Evolutionary conservation across 2,329 filamentous ascomycete species (phyloP).

Genomic region (Epichloe scottii): DNA sequence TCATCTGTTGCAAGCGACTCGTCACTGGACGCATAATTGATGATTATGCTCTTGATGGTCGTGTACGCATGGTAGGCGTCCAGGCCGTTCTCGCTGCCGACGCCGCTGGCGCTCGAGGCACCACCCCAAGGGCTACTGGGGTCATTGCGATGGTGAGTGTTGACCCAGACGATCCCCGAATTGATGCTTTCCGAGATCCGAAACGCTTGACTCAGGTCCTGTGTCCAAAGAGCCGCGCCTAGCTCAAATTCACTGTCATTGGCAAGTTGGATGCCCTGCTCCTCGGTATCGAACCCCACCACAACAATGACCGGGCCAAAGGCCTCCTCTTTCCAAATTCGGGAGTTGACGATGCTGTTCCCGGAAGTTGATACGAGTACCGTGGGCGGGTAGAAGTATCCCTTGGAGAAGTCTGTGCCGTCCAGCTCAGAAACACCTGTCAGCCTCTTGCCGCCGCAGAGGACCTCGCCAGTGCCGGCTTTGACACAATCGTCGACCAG

Average conservation of each 20-base stretch:
- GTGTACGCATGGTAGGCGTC: constrained; percentile 51
- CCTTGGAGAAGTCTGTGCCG: constrained; percentile 36
- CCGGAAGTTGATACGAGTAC: constrained; percentile 44
- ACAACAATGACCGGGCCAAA: constrained; percentile 73
- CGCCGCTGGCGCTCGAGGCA: constrained; percentile 46
- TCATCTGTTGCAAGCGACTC: constrained; percentile 43
- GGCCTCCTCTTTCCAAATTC: constrained; percentile 68
- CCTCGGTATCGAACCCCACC: constrained; percentile 61
- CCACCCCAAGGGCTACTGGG: constrained; percentile 61
- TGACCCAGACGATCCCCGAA: constrained; percentile 48
- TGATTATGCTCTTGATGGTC: constrained; percentile 51
- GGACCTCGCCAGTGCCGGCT: constrained; percentile 23
- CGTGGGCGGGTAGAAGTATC: constrained; percentile 73
- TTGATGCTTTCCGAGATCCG: constrained; percentile 58
- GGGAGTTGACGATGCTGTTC: constrained; percentile 52
- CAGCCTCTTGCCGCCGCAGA: constrained; percentile 37
- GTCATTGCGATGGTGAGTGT: constrained; percentile 59
- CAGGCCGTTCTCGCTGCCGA: constrained; percentile 61
- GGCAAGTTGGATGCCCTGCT: constrained; percentile 55
- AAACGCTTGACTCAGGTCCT: constrained; percentile 62
- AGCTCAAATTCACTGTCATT: constrained; percentile 68
- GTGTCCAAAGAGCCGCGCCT: constrained; percentile 66
- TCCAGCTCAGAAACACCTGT: constrained; percentile 35
- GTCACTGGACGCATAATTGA: constrained; percentile 51
- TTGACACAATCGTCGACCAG: constrained; percentile 53